A percentile compares a stretch with the other conserved stretches of the same genome.
Conservation (phyloP, 2,329 filamentous ascomycete genomes). For the Proliferodiscus dingleyae region DNA sequence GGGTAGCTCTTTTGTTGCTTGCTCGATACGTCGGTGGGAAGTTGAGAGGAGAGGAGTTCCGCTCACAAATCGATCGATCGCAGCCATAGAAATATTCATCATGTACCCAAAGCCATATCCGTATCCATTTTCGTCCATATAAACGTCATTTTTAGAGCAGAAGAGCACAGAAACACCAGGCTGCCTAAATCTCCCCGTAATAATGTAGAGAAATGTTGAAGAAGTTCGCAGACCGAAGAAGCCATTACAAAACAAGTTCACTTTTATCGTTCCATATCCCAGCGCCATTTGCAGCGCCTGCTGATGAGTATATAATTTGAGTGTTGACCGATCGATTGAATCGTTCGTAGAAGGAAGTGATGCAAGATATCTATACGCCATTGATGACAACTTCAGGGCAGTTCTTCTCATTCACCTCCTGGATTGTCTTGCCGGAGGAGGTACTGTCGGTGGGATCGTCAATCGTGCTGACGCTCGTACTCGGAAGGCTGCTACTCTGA, state of each 20-base stretch:
- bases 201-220: conserved; percentile 10
- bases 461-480: conserved; percentile 51
- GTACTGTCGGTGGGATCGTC: conserved; percentile 25
- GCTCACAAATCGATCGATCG: not conserved
- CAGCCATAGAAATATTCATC: not conserved
- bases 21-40: not conserved
- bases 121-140: conserved; percentile 7
- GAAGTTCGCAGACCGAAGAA: conserved; percentile 16
- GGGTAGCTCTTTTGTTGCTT: not conserved
- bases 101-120: conserved; percentile 1
- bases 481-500: conserved; percentile 61
- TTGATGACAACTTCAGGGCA: conserved; percentile 28
- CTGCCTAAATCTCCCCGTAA: conserved; percentile 10
- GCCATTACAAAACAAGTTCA: conserved; percentile 17
- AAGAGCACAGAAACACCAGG: conserved; percentile 5
- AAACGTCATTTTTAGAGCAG: not conserved
- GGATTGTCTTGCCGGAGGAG: conserved; percentile 18
- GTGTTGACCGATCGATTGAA: conserved; percentile 12
- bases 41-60: not conserved
- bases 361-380: conserved; percentile 15
- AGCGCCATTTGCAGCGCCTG: conserved; percentile 18
- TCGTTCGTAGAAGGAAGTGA: conserved; percentile 8
- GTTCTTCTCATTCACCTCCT: conserved; percentile 14
- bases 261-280: conserved; percentile 18
- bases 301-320: conserved; percentile 13